Base-by-base conservation (phyloP, 2,329 filamentous ascomycete genomes). In the Thielaviopsis populi region DNA sequence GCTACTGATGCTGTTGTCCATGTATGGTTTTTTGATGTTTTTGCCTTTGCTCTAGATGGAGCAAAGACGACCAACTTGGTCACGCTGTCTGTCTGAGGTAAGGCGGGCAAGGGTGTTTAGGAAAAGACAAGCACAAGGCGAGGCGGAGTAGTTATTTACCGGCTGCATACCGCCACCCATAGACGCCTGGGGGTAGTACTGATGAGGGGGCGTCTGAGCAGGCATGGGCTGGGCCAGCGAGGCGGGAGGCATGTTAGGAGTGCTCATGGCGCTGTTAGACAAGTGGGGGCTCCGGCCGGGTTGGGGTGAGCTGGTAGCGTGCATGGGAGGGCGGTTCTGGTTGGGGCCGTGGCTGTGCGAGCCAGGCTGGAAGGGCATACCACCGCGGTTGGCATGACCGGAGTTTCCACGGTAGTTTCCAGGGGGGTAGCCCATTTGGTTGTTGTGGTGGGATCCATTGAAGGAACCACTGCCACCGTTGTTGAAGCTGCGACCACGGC, bases 241-340 rank as follows among this genome's bases (percentile, higher is more conserved):
- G 60, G 80, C 81, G 50, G 79, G 77, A 64, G 72, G 81, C 84
- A 85, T 85, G 76, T 87, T 83, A 67, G 88, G 85, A 37, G 86
- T 88, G 67, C 81, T 81, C 65, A 86, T 85, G 69, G 87, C 80
- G 42, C 84, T 83, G 64, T 81, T 81, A 33, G 83, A 76, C 63
- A 88, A 77, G 40, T 85, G 84, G 67, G 87, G 82, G 77, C 87
- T 87, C 71, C 81, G 80, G 63, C 78, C 75, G 68, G 85, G 81
- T 70, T 86, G 83, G 43, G 85, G 86, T 48, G 85, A 88, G 76
- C 85, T 85, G 50, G 81, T 79, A 68, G 79, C 82, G 33, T 66
- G 69, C 74, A 68, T 78, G 78, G 54, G 74, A 74, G 72, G 63
- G 40, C 62, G 62, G 64, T 62, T 61, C 48, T 69, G 71, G 75